A percentile compares a stretch with the other conserved stretches of the same genome.
Conservation (phyloP, 768 basidiomycete species). For the Lactarius sanguifluus region DNA sequence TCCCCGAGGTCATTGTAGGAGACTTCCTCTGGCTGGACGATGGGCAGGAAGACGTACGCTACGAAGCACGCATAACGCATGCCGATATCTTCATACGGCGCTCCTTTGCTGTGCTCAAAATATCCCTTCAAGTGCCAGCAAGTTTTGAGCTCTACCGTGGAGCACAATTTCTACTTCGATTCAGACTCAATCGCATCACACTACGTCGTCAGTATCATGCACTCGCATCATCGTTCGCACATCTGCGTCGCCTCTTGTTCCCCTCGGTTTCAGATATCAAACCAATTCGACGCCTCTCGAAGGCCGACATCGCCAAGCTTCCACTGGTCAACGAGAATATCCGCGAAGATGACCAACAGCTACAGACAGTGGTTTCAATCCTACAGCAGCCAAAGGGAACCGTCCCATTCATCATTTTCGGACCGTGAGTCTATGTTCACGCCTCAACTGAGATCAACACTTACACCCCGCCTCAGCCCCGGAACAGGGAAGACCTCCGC, state of each 20-base stretch:
- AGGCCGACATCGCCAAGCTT: conserved; percentile 24
- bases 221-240: conserved; percentile 27
- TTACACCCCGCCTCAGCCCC: conserved; percentile 39
- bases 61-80: conserved; percentile 21
- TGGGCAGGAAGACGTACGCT: conserved; percentile 18
- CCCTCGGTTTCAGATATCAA: conserved; percentile 40
- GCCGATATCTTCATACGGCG: background rate
- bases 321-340: conserved; percentile 29
- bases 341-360: conserved; percentile 49
- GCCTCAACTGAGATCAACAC: background rate
- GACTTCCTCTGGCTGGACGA: conserved; percentile 25
- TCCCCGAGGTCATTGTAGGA: conserved; percentile 20
- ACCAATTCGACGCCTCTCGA: conserved; percentile 24
- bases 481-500: conserved; percentile 72
- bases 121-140: conserved; percentile 48
- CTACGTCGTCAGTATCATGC: conserved; percentile 50
- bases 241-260: conserved; percentile 51
- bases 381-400: conserved; percentile 45
- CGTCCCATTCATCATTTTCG: conserved; percentile 58
- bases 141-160: conserved; percentile 44
- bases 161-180: conserved; percentile 46
- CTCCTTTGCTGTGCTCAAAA: conserved; percentile 40
- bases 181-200: conserved; percentile 54
- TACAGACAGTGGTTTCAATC: conserved; percentile 51
- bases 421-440: conserved; percentile 49